Base-by-base conservation (phyloP, 116 monocot genomes). In the Zostera marina region DNA sequence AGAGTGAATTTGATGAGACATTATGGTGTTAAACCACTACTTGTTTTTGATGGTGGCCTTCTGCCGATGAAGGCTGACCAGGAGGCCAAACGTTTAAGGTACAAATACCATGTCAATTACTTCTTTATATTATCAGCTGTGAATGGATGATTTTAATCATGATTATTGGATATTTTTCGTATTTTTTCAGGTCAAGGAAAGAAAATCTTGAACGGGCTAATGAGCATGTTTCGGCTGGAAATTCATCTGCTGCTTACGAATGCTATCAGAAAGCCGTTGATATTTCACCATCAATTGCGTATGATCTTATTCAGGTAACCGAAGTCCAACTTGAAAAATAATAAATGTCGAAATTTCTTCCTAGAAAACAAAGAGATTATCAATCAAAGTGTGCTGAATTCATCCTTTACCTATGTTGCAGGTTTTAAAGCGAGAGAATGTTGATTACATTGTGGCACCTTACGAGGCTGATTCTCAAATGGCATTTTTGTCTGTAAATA, bases 401-500 rank as follows among this genome's bases (percentile, higher is more conserved):
- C 16, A n/a, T 40, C 7, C 40, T 56, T 20, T 8, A 20, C 22
- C 20, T 11, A 5, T 13, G 24, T 32, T 51, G 54, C 66, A 98
- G 96, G 90, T 85, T n/a, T 68, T 98, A 66, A 86, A 83, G 68
- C 44, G 73, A 66, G 90, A 98, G 62, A 79, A 76, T 38, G 79
- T 98, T 64, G 86, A 89, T 61, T 90, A 80, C 69, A 79, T 98
- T 58, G 90, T 98, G 9, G 96, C 96, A 25, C 96, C 96, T 66
- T 98, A 98, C 73, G 96, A 98, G 70, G 96, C 96, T 61, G 96
- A 98, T 79, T 90, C 96, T 45, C 90, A 98, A 62, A 86, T 98
- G 90, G 69, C 96, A 65, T 98, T 78, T 68, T 76, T 98, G 65
- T 78, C 82, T 41, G 67, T 90, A 16, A 74, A 90, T 16, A 98